A percentile compares a stretch with the other conserved stretches of the same genome.
phyloP scores from a whole-genome alignment of 192 early-diverging fungal species.

The Gaertneriomyces sp. region DNA sequence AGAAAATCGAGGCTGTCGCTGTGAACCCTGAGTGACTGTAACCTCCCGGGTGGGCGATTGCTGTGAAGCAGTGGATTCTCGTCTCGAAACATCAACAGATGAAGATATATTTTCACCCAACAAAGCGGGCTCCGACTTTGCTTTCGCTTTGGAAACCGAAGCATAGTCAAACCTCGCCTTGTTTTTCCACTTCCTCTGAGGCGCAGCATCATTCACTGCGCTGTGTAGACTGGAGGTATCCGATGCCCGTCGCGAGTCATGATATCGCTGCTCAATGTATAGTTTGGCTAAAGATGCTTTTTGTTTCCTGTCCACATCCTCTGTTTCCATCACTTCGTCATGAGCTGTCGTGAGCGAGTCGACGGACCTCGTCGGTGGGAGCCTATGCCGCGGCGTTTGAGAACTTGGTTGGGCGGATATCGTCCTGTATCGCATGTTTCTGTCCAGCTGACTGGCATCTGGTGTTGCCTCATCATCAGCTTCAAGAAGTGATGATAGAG shows the following conservation, averaged over 20 bases:
- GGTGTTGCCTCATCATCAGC: neutral
- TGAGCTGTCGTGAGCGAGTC: neutral
- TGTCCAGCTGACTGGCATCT: neutral
- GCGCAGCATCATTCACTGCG: neutral
- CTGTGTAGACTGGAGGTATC: neutral
- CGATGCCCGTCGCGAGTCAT: neutral
- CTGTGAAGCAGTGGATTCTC: neutral
- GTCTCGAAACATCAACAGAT: neutral
- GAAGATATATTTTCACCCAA: neutral
- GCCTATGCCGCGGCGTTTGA: neutral
- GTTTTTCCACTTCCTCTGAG: slow-evolving; percentile 16
- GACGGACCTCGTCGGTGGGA: neutral
- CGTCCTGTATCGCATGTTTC: too few relatives aligned
- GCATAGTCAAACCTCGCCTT: slow-evolving; percentile 22
- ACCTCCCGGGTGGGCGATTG: too few relatives aligned
- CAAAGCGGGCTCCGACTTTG: slow-evolving; percentile 9
- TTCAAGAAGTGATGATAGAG: neutral
- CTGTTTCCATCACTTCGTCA: neutral
- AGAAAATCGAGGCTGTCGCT: too few relatives aligned
- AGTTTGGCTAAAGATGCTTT: slow-evolving; percentile 26
- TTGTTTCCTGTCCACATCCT: slow-evolving; percentile 1
- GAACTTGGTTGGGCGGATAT: neutral
- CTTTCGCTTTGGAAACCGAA: slow-evolving; percentile 10
- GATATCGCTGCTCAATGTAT: slow-evolving; percentile 27
- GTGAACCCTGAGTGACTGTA: too few relatives aligned